These are phyloP conservation scores for Samsoniella hepiali DNA, from an alignment of 2,329 filamentous ascomycete species.

Conservation along the genomic window DNA sequence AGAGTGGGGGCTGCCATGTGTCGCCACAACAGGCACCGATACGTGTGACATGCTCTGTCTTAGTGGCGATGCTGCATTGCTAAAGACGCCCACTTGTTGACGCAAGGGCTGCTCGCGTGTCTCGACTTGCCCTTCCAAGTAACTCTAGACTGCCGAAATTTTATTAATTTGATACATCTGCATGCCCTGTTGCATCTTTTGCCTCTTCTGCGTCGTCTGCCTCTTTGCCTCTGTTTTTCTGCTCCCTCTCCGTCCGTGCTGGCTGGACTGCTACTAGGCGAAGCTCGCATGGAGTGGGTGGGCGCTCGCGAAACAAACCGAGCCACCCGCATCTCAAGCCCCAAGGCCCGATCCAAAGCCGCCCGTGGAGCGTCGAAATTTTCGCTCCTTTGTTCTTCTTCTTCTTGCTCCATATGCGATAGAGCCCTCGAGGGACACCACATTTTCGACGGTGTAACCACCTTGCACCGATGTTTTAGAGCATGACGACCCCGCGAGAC, in stretches of 20 bases:
- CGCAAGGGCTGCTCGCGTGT: slow-evolving; percentile 25
- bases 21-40: slow-evolving; percentile 6
- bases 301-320: neutral
- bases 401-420: neutral
- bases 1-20: neutral
- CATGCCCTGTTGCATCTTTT: neutral
- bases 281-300: slow-evolving; percentile 1
- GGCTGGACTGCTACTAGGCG: neutral
- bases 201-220: neutral
- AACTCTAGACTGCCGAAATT: neutral
- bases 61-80: slow-evolving; percentile 19
- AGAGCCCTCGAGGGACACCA: neutral
- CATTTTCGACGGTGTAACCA: neutral
- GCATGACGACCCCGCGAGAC: slow-evolving; percentile 17
- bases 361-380: neutral
- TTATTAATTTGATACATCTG: neutral
- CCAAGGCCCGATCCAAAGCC: neutral
- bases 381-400: neutral
- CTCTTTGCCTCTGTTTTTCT: neutral
- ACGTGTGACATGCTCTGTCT: slow-evolving; percentile 16
- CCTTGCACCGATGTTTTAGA: slow-evolving; percentile 8
- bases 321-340: neutral
- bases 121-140: slow-evolving; percentile 16
- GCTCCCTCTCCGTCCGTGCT: neutral
- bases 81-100: slow-evolving; percentile 19